These are phyloP conservation scores for Xylaria sp. DNA, from an alignment of 2,329 filamentous ascomycete species.

Conservation along the genomic window DNA sequence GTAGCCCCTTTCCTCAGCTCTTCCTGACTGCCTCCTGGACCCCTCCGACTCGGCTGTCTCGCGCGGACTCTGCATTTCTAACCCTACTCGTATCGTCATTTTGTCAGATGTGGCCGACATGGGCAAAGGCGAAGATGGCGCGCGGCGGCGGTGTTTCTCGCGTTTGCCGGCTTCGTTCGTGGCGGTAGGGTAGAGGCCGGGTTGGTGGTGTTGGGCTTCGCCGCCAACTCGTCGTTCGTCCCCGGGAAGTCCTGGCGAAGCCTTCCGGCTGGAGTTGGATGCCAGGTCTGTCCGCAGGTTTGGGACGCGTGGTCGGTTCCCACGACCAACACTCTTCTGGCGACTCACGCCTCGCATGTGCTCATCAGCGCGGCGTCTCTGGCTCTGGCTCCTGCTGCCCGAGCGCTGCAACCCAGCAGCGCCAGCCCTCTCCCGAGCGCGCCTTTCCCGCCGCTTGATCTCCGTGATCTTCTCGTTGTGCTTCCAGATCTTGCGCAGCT, in stretches of 20 bases:
- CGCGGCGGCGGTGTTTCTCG: neutral
- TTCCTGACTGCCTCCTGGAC: neutral
- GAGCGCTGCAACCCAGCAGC: neutral
- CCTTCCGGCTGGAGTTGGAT: neutral
- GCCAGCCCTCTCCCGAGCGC: neutral
- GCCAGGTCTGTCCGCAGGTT: neutral
- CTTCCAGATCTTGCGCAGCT: conserved; percentile 16
- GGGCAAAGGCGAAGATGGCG: neutral
- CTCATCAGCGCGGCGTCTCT: neutral
- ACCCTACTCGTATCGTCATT: conserved; percentile 23
- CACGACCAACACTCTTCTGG: neutral
- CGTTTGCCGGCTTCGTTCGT: neutral
- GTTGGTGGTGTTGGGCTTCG: neutral
- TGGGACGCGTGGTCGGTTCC: too few relatives aligned
- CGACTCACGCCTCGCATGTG: neutral
- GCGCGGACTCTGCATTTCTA: neutral
- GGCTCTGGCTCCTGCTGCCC: neutral
- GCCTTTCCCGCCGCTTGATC: conserved; percentile 13
- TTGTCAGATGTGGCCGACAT: neutral
- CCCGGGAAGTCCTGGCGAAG: neutral
- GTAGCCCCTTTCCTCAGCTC: neutral
- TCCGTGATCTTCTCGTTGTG: conserved; percentile 9
- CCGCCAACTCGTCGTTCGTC: neutral
- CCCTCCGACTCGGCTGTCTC: neutral
- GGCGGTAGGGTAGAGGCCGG: neutral